Conservation (phyloP, 1,284 basidiomycete genomes). For the Violaceomyces palustris region DNA sequence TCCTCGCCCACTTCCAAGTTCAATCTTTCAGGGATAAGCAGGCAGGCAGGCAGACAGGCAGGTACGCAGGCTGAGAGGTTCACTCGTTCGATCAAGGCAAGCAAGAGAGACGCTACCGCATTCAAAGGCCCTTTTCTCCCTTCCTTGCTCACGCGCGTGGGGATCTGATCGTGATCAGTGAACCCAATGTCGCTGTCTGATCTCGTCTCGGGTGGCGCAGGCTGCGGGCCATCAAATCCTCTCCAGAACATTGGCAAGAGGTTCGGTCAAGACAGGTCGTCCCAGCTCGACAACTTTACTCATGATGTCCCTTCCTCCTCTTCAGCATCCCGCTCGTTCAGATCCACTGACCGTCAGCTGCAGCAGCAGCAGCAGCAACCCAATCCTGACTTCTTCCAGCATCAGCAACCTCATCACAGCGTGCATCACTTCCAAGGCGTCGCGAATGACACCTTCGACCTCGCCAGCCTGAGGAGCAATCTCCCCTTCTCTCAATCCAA, state of each 20-base stretch:
- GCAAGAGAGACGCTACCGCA: too few relatives aligned
- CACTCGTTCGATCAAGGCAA: too few relatives aligned
- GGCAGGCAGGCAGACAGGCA: too few relatives aligned
- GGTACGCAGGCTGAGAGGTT: too few relatives aligned
- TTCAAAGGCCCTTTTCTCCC: too few relatives aligned
- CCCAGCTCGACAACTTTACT: conserved; percentile 35
- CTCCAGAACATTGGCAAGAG: conserved; percentile 48
- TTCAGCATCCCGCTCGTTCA: conserved; percentile 6
- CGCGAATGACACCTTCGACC: conserved; percentile 28
- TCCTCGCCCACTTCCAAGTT: too few relatives aligned
- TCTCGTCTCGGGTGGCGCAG: conserved; percentile 44
- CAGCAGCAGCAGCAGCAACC: conserved; percentile 15
- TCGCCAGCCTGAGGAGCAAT: conserved; percentile 31
- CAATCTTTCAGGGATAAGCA: too few relatives aligned
- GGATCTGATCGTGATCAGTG: too few relatives aligned
- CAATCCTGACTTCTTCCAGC: conserved; percentile 26
- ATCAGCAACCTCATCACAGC: conserved; percentile 6
- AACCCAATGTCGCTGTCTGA: conserved; percentile 51
- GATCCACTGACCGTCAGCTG: not conserved
- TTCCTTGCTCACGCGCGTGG: too few relatives aligned
- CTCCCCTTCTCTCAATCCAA: too few relatives aligned
- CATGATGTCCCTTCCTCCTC: conserved; percentile 6
- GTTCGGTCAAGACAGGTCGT: conserved; percentile 43
- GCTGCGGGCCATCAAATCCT: conserved; percentile 49
- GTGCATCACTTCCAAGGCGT: conserved; percentile 2